Evolutionary conservation across 2,329 filamentous ascomycete species (phyloP).

Genomic region (Sclerotinia minor): DNA sequence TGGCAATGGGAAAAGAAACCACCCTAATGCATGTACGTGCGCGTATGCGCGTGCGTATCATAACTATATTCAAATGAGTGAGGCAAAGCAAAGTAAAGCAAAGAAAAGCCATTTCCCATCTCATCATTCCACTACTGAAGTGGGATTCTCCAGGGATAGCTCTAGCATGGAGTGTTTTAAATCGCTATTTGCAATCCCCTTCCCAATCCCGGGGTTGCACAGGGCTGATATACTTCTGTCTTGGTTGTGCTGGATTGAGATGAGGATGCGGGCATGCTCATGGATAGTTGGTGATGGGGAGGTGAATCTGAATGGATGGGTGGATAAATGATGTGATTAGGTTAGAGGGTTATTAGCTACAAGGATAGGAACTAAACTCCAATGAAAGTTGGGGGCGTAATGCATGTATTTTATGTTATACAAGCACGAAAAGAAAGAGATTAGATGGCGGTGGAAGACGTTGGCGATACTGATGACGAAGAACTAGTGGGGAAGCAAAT

Average conservation of each 20-base stretch:
- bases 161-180: constrained; percentile 1
- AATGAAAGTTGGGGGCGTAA: constrained; percentile 8
- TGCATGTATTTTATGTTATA: background rate
- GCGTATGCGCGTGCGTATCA: constrained; percentile 19
- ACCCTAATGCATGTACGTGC: constrained; percentile 18
- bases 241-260: background rate
- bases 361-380: background rate
- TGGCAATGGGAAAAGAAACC: background rate
- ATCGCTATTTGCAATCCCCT: background rate
- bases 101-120: constrained; percentile 9
- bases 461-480: background rate
- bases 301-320: background rate
- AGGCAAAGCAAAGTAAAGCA: background rate
- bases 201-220: constrained; percentile 15
- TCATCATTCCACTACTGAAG: background rate
- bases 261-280: constrained; percentile 7
- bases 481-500: background rate
- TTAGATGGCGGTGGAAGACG: constrained; percentile 3
- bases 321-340: background rate
- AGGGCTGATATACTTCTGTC: background rate
- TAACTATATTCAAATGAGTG: constrained; percentile 21
- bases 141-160: background rate
- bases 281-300: background rate
- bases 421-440: background rate
- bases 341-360: background rate